A percentile compares a stretch with the other conserved stretches of the same genome.
Evolutionary conservation across 352 stramenopile species (phyloP).

Genomic region (Pythium vanterpoolii): DNA sequence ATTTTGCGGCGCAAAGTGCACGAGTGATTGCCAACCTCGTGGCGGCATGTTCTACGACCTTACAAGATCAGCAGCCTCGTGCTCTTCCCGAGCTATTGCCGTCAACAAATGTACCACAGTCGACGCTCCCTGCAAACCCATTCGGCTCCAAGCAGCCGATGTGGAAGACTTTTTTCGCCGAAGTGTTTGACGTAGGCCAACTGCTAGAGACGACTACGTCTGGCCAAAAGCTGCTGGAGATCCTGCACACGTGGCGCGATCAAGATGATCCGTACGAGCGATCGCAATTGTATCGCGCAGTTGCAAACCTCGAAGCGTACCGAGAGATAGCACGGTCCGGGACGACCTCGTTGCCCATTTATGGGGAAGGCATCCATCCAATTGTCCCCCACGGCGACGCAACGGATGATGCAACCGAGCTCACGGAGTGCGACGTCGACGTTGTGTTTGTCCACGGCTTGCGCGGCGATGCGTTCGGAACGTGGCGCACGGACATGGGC

Average conservation of each 20-base stretch:
- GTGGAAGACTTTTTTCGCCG: conserved; percentile 31
- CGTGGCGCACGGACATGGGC: conserved; percentile 78
- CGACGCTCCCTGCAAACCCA: background rate
- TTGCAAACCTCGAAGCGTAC: conserved; percentile 64
- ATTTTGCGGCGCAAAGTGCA: conserved; percentile 55
- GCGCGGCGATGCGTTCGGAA: conserved; percentile 75
- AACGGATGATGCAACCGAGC: background rate
- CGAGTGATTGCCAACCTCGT: conserved; percentile 77
- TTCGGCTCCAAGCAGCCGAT: conserved; percentile 5
- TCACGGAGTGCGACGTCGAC: conserved; percentile 36
- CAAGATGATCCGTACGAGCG: conserved; percentile 61
- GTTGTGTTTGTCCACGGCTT: conserved; percentile 85
- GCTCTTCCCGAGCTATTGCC: background rate
- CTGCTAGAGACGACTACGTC: conserved; percentile 41
- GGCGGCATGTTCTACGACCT: conserved; percentile 43
- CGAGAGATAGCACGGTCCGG: conserved; percentile 37
- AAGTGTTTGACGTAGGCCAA: conserved; percentile 55
- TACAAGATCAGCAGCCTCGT: conserved; percentile 13
- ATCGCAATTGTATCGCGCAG: conserved; percentile 72
- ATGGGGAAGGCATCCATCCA: conserved; percentile 75
- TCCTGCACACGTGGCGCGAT: conserved; percentile 38
- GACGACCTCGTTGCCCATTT: conserved; percentile 41
- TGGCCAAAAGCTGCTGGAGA: conserved; percentile 39
- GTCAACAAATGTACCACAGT: background rate
- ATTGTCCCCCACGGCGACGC: conserved; percentile 36